phyloP scores from a whole-genome alignment of 106 monocot species.

The Vanilla planifolia region DNA sequence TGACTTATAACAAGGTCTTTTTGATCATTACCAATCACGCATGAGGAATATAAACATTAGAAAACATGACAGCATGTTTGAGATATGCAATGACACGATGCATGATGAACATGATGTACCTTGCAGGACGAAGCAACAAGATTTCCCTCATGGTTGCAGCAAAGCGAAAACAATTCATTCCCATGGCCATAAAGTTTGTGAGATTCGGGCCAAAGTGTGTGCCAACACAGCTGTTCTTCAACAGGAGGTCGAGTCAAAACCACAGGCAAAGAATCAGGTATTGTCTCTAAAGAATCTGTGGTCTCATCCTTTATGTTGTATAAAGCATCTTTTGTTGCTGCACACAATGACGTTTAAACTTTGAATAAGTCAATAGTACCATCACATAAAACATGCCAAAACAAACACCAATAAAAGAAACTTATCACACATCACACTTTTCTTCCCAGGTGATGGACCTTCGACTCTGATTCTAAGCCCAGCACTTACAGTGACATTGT shows the following conservation, averaged over 20 bases:
- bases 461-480: too few species aligned
- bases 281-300: conserved; percentile 67
- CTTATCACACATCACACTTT: too few species aligned
- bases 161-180: conserved; percentile 84
- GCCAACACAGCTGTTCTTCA: conserved; percentile 83
- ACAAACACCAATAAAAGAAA: neutral
- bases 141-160: conserved; percentile 72
- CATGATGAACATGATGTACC: conserved; percentile 29
- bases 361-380: neutral
- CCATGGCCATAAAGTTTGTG: conserved; percentile 99
- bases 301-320: conserved; percentile 18
- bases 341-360: conserved; percentile 9
- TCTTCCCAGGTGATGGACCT: too few species aligned
- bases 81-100: neutral
- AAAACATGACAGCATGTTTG: neutral
- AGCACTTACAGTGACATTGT: too few species aligned
- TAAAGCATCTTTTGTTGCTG: conserved; percentile 35
- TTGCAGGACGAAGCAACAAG: conserved; percentile 96
- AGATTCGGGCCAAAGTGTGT: conserved; percentile 98
- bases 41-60: neutral
- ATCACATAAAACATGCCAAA: neutral
- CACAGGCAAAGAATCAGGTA: conserved; percentile 83
- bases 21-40: too few species aligned
- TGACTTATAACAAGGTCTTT: too few species aligned
- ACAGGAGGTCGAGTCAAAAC: conserved; percentile 80